Conservation (phyloP, 805 yeast genomes). For the Kazachstania martiniae region DNA sequence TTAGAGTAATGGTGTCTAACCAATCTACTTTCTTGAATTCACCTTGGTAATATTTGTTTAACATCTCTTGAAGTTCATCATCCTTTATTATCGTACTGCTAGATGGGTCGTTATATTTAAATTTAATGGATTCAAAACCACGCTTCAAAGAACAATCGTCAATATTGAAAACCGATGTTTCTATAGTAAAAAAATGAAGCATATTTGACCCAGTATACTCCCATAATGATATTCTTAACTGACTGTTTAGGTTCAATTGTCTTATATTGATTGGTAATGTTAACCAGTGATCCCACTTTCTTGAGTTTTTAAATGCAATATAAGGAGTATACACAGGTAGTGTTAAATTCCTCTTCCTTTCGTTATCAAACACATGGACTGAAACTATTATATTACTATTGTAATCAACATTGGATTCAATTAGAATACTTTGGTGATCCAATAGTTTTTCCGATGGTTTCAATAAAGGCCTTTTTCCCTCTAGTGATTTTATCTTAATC, state of each 20-base stretch:
- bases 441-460: slow-evolving; percentile 37
- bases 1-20: slow-evolving; percentile 60
- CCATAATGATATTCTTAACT: slow-evolving; percentile 51
- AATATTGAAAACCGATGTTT: slow-evolving; percentile 46
- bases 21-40: slow-evolving; percentile 53
- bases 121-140: slow-evolving; percentile 54
- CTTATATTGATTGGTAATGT: slow-evolving; percentile 59
- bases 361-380: slow-evolving; percentile 32
- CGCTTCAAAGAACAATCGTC: slow-evolving; percentile 49
- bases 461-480: slow-evolving; percentile 33
- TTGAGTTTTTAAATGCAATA: slow-evolving; percentile 34
- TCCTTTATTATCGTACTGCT: slow-evolving; percentile 14
- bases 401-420: slow-evolving; percentile 30
- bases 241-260: slow-evolving; percentile 57
- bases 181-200: slow-evolving; percentile 49
- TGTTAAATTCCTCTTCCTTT: slow-evolving; percentile 37
- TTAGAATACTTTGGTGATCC: slow-evolving; percentile 35
- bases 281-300: slow-evolving; percentile 65
- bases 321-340: slow-evolving; percentile 41
- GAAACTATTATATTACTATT: slow-evolving; percentile 34
- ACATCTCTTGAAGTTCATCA: slow-evolving; percentile 35
- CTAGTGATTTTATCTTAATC: slow-evolving; percentile 37
- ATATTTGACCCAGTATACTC: slow-evolving; percentile 50
- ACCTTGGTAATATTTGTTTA: slow-evolving; percentile 58
- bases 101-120: slow-evolving; percentile 28